phyloP scores from a whole-genome alignment of 2,329 filamentous ascomycete species.

The Venturia oleaginea region DNA sequence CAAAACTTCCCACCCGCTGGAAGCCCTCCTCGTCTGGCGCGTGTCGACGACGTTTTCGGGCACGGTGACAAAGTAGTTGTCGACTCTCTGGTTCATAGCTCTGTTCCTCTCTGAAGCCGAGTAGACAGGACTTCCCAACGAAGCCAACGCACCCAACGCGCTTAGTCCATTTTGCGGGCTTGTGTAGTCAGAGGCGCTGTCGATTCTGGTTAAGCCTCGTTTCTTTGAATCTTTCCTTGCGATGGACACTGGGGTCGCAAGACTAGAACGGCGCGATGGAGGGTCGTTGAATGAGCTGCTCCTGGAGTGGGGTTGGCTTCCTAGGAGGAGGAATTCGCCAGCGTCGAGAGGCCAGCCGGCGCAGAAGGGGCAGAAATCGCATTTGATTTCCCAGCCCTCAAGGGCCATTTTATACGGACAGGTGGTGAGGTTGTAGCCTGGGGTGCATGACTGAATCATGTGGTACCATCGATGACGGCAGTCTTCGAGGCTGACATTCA shows the following conservation, averaged over 20 bases:
- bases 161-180: constrained; percentile 18
- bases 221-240: constrained; percentile 30
- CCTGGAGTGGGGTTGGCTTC: constrained; percentile 26
- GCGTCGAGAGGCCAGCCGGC: constrained; percentile 28
- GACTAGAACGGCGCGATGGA: neutral
- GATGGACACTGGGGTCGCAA: constrained; percentile 21
- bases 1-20: neutral
- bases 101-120: constrained; percentile 10
- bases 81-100: constrained; percentile 11
- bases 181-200: constrained; percentile 28
- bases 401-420: constrained; percentile 37
- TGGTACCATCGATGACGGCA: constrained; percentile 44
- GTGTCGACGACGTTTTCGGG: constrained; percentile 8
- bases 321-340: constrained; percentile 40
- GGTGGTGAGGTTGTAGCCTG: constrained; percentile 37
- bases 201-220: constrained; percentile 27
- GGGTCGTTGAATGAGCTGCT: constrained; percentile 3
- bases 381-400: constrained; percentile 41
- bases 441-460: constrained; percentile 35
- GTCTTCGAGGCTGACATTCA: constrained; percentile 38
- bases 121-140: constrained; percentile 12
- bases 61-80: constrained; percentile 7
- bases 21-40: neutral
- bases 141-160: constrained; percentile 27
- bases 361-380: constrained; percentile 40